These are phyloP conservation scores for Emergomyces africanus DNA, from an alignment of 2,329 filamentous ascomycete species.

Conservation along the genomic window DNA sequence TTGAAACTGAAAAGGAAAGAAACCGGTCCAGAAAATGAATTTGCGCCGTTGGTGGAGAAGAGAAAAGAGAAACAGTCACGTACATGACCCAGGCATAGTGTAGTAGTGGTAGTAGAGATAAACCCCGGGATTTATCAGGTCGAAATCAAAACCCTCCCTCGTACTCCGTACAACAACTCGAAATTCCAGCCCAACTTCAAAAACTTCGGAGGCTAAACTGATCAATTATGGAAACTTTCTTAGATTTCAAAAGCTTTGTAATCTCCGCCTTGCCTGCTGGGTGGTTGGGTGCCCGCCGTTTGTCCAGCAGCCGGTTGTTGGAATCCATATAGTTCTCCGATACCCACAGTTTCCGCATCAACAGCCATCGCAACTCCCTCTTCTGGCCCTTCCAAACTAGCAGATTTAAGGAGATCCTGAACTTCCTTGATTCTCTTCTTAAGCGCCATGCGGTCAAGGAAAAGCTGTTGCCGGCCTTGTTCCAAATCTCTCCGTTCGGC, in stretches of 20 bases:
- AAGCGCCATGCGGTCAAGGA: slow-evolving; percentile 82
- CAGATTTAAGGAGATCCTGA: slow-evolving; percentile 52
- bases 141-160: neutral
- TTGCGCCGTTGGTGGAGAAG: neutral
- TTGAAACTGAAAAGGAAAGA: neutral
- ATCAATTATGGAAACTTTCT: slow-evolving; percentile 5
- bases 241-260: slow-evolving; percentile 32
- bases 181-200: neutral
- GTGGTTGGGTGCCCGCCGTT: slow-evolving; percentile 24
- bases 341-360: slow-evolving; percentile 22
- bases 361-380: slow-evolving; percentile 28
- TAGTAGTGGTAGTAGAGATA: neutral
- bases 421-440: slow-evolving; percentile 75
- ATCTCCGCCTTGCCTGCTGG: slow-evolving; percentile 29
- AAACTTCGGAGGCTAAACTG: neutral
- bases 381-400: slow-evolving; percentile 29
- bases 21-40: neutral
- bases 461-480: slow-evolving; percentile 79
- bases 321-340: slow-evolving; percentile 29
- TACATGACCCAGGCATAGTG: neutral
- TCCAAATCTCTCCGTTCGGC: slow-evolving; percentile 89
- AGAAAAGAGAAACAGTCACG: neutral
- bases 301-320: slow-evolving; percentile 21
- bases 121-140: neutral
- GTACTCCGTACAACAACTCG: neutral